Evolutionary conservation across 2,329 filamentous ascomycete genomes (phyloP).

Genomic region (Phoma sp.): DNA sequence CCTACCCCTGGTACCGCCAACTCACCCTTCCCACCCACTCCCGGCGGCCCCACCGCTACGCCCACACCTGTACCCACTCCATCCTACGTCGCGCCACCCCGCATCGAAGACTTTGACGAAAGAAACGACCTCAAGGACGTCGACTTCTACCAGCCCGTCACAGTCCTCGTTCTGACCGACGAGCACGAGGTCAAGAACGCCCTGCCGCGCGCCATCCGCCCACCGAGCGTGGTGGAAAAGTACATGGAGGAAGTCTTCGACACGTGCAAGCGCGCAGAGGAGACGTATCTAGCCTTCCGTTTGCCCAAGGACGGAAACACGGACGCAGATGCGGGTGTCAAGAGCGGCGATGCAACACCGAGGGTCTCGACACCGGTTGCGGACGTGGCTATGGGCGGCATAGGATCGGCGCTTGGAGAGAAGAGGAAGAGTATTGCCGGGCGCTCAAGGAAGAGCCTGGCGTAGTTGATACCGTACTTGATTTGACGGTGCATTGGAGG

Average conservation of each 20-base stretch:
- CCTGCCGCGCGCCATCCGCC: constrained; percentile 62
- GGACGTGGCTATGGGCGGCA: no score
- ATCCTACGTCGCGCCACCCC: constrained; percentile 35
- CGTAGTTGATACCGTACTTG: no score
- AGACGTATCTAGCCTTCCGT: constrained; percentile 62
- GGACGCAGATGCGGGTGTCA: background rate
- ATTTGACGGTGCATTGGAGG: no score
- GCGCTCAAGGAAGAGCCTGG: no score
- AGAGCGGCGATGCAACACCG: no score
- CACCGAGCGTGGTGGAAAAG: constrained; percentile 45
- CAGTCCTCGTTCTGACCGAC: constrained; percentile 62
- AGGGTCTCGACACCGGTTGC: no score
- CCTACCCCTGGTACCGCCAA: constrained; percentile 9
- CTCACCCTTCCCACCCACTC: constrained; percentile 13
- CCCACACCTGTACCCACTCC: constrained; percentile 22
- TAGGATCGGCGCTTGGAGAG: no score
- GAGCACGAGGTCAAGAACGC: constrained; percentile 61
- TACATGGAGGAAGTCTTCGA: constrained; percentile 58
- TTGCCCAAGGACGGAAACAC: constrained; percentile 54
- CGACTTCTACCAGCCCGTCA: constrained; percentile 74
- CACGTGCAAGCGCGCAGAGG: constrained; percentile 61
- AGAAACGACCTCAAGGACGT: constrained; percentile 54
- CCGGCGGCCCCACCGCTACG: constrained; percentile 15
- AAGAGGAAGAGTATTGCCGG: no score
- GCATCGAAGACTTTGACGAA: constrained; percentile 47